Conservation (phyloP, 345 rosid species). For the Melaleuca quinquenervia region DNA sequence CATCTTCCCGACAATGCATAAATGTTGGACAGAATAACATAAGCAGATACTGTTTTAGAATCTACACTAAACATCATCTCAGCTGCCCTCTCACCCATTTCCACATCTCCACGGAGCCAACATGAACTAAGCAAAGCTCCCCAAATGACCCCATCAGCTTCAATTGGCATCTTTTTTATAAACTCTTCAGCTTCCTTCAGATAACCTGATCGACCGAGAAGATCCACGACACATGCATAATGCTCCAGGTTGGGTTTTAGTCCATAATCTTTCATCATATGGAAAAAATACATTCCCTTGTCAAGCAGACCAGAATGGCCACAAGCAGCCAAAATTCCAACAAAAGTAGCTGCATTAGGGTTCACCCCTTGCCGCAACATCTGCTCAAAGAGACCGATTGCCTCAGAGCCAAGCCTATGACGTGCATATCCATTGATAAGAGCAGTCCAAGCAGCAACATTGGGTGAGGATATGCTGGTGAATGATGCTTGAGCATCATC, state of each 20-base stretch:
- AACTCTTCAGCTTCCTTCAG: conserved; percentile 47
- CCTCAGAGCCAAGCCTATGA: conserved; percentile 41
- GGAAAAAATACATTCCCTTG: conserved; percentile 34
- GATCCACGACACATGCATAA: conserved; percentile 43
- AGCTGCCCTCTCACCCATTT: conserved; percentile 44
- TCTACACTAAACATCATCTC: conserved; percentile 24
- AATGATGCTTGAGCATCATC: conserved; percentile 34
- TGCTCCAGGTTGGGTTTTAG: conserved; percentile 33
- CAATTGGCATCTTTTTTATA: conserved; percentile 37
- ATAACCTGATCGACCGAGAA: conserved; percentile 43
- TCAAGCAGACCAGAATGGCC: conserved; percentile 30
- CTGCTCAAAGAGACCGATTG: conserved; percentile 25
- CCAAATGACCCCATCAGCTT: conserved; percentile 46
- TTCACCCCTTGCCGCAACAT: conserved; percentile 27
- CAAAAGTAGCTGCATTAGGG: conserved; percentile 46
- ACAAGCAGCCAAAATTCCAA: conserved; percentile 42
- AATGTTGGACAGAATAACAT: conserved; percentile 39
- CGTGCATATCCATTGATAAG: conserved; percentile 45
- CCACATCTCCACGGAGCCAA: conserved; percentile 41
- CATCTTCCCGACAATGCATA: conserved; percentile 37
- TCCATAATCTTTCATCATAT: conserved; percentile 22
- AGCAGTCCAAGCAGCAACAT: conserved; percentile 55
- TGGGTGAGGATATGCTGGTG: conserved; percentile 27
- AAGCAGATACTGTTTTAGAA: conserved; percentile 23
- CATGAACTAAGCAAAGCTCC: conserved; percentile 45